phyloP scores from a whole-genome alignment of 164 flowering plant genomes.

The Annona cherimola region DNA sequence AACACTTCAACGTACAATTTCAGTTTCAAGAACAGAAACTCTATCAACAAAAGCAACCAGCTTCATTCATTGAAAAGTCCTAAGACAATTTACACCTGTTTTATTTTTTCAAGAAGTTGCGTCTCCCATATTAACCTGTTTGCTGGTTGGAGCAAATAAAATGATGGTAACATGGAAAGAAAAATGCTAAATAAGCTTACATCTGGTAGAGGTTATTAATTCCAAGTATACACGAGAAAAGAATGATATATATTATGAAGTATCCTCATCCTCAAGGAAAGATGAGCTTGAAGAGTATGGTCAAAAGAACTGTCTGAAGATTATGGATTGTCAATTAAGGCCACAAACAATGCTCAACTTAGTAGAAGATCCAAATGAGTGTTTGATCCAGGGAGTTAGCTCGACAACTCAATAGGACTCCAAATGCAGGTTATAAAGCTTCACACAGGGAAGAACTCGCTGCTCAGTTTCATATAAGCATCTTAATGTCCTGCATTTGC shows the following conservation, averaged over 20 bases:
- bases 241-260: neutral
- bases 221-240: neutral
- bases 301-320: neutral
- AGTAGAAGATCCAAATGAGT: neutral
- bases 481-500: slow-evolving; percentile 1
- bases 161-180: neutral
- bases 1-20: neutral
- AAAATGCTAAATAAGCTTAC: neutral
- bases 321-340: neutral
- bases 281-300: neutral
- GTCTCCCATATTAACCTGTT: neutral
- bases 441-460: neutral
- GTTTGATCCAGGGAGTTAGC: neutral
- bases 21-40: neutral
- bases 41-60: neutral
- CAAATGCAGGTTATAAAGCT: neutral
- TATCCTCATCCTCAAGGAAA: neutral
- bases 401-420: neutral
- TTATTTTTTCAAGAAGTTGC: neutral
- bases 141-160: neutral
- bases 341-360: neutral
- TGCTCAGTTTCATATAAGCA: neutral
- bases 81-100: too few species aligned
- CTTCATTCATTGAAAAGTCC: neutral
- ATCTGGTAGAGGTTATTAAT: neutral